Base-by-base conservation (phyloP, 352 stramenopile species). In the Globisporangium lucens region DNA sequence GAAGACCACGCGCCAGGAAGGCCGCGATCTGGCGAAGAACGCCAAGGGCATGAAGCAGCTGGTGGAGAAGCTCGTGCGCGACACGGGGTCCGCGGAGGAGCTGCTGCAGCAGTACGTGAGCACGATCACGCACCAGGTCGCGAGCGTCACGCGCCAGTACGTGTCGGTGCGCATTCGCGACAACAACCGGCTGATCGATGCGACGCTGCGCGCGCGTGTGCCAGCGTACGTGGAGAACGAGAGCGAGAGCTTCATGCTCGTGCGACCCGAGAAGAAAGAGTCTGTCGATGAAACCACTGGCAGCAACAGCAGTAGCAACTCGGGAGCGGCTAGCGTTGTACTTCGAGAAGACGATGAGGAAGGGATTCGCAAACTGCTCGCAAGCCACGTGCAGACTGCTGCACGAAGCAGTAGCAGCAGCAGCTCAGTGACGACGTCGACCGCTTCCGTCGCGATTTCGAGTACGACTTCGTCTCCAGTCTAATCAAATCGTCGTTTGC, bases 51-150 rank as follows among this genome's bases (percentile, higher is more conserved):
- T 93, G 41, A 90, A 93, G 69, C 65, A 89, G 41, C 78, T 94
- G 15, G 78, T 94, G 1, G 85, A 91, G 72, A 91, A 91, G 63
- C 74, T 91, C 2, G 80, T 94, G 71, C 85, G 85, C 2, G 83
- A 91, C 56, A 90, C 82, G 27, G 83, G 83, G 10, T 85, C 77
- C 7, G 83, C 81, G 0, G 83, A 93, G 65, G 74, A 87, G 51
- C 65, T 94, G 53, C 73, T 94, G 35, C 86, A 92, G 72, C 84
- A 90, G 69, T 93, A 93, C 62, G 85, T 94, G 68, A 90, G 85
- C 61, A 91, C 85, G 24, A 93, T 94, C 61, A 93, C 86, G 51
- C 84, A 94, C 64, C 86, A 94, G 58, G 86, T 94, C 29, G 86
- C 86, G 64, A 91, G 83, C 65, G 82, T 93, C 56, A 94, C 86